phyloP scores from a whole-genome alignment of 768 basidiomycete species.

The Naganishia randhawae region DNA sequence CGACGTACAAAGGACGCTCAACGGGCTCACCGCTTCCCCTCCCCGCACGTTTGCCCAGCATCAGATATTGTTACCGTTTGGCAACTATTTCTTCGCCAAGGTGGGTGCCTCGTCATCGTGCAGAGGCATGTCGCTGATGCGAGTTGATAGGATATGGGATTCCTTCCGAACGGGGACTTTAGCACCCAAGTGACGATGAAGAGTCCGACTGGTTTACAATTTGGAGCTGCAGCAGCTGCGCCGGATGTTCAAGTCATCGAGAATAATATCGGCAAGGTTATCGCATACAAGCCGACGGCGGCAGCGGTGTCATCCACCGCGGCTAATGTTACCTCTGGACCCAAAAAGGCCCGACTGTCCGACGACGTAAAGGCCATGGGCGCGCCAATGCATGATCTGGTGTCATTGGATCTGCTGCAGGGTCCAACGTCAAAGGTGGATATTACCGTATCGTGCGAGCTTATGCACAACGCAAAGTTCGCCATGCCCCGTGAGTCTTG shows the following conservation, averaged over 20 bases:
- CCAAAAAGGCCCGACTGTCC: no score
- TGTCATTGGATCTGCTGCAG: conserved; percentile 12
- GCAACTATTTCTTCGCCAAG: conserved; percentile 6
- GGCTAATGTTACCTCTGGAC: no score
- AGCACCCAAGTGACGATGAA: conserved; percentile 13
- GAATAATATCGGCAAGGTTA: conserved; percentile 16
- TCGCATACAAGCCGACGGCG: background rate
- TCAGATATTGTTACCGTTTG: background rate
- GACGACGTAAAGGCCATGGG: no score
- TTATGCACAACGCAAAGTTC: conserved; percentile 15
- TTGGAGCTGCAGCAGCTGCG: background rate
- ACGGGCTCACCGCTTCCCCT: no score
- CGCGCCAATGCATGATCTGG: conserved; percentile 14
- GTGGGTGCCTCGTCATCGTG: background rate
- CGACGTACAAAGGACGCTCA: no score
- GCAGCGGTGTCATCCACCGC: no score
- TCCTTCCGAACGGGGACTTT: background rate
- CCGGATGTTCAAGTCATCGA: background rate
- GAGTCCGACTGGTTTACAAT: conserved; percentile 7
- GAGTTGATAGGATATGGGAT: background rate
- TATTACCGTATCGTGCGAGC: conserved; percentile 18
- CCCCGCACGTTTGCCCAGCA: background rate
- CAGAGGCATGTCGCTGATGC: conserved; percentile 1
- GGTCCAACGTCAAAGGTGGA: conserved; percentile 3
- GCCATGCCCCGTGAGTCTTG: background rate